Evolutionary conservation across 176 grass and related monocot genomes (phyloP), one percentile per base, ranked within the genome.

Genomic region (Neostapfia colusana): DNA sequence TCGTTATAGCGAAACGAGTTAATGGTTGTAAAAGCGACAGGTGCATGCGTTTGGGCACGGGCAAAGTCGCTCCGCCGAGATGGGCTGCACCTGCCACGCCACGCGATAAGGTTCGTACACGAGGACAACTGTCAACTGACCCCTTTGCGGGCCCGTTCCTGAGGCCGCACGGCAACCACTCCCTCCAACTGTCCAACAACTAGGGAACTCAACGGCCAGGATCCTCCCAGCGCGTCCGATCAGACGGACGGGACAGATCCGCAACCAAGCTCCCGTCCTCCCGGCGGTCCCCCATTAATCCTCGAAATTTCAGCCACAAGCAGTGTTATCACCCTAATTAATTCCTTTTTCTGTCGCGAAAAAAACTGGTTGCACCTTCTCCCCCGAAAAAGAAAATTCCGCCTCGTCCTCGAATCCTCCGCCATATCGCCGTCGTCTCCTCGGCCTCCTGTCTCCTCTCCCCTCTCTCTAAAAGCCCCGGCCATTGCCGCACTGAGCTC

Each of bases 381-480:
- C 6, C 0, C 13, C 14, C 10, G 5, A 1, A 28, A 16, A 79
- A 57, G 69, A 8, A 34, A 59, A 15, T 1, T 25, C 56, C 69
- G 80, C 69, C 68, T 27, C 67, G 66, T 56, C 90, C 90, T 93
- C 81, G 87, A 53, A 73, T 79, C 78, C 84, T 93, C 90, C 90
- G 90, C 72, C 87, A 44, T 70, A 75, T 75, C 73, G 80, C 59
- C 87, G 78, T 81, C 67, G 75, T 35, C 54, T 49, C 73, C 70
- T 54, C 55, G 62, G 43, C 67, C 53, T 46, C 72, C 74, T 51
- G 35, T 36, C 8, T 56, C 57, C 44, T 16, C 38, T 51, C 49
- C 48, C 26, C 43, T 23, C 25, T 24, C 40, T 7, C 54, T 66
- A 82, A 84, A 78, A 51, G 66, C 84, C 58, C 26, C 80, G 74